phyloP scores from a whole-genome alignment of 768 basidiomycete species.

The Psilocybe cyanescens region DNA sequence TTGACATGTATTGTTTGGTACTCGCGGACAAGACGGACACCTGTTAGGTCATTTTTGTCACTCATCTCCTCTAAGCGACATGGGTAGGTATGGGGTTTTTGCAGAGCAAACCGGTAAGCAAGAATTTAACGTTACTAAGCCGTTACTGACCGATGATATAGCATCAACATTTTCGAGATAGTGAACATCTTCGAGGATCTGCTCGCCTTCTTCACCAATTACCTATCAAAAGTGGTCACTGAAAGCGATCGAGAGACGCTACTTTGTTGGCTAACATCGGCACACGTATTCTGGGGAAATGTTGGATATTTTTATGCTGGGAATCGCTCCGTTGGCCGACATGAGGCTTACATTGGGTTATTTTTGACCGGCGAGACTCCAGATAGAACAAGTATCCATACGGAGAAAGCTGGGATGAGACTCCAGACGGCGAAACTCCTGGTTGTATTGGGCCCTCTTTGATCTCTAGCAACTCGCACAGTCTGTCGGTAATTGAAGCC shows the following conservation, averaged over 20 bases:
- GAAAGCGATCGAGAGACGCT: not conserved
- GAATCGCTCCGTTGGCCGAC: slow-evolving; percentile 15
- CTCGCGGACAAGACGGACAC: not conserved
- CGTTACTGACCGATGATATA: not conserved
- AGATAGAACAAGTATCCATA: slow-evolving; percentile 12
- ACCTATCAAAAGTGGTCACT: not conserved
- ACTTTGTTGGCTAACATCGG: not conserved
- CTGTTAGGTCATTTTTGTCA: not conserved
- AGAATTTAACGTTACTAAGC: not conserved
- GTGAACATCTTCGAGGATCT: not conserved
- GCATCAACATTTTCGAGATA: not conserved
- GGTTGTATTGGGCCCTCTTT: slow-evolving; percentile 1
- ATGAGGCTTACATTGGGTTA: not conserved
- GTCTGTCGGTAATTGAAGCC: not conserved
- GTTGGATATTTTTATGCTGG: not conserved
- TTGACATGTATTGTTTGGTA: not conserved
- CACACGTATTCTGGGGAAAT: not conserved
- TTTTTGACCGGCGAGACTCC: not conserved
- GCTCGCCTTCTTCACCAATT: not conserved
- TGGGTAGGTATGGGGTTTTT: not conserved
- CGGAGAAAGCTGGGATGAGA: slow-evolving; percentile 2
- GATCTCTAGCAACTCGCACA: not conserved
- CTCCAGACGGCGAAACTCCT: slow-evolving; percentile 7
- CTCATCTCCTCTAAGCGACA: not conserved
- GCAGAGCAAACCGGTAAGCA: too few relatives aligned